Evolutionary conservation across 352 stramenopile genomes (phyloP).

Genomic region (Phytophthora citricola): DNA sequence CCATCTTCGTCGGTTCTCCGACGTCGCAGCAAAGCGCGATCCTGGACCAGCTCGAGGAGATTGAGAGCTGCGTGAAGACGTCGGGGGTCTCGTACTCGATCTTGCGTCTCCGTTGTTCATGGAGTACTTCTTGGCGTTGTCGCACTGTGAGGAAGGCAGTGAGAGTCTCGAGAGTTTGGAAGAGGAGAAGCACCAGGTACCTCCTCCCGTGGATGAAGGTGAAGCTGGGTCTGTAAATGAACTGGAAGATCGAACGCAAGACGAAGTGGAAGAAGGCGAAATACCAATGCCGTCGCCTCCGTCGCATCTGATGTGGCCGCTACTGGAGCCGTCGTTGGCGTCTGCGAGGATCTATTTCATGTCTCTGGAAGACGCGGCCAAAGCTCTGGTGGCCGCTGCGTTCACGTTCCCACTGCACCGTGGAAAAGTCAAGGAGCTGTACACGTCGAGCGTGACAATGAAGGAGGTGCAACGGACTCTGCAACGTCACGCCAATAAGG

Average conservation of each 20-base stretch:
- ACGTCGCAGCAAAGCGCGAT: slow-evolving; percentile 36
- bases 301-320: slow-evolving; percentile 44
- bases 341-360: slow-evolving; percentile 60
- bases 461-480: slow-evolving; percentile 51
- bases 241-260: slow-evolving; percentile 6
- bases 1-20: slow-evolving; percentile 59
- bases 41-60: slow-evolving; percentile 66
- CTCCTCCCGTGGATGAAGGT: background rate
- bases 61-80: slow-evolving; percentile 66
- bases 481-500: slow-evolving; percentile 46
- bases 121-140: slow-evolving; percentile 79
- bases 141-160: slow-evolving; percentile 24
- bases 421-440: slow-evolving; percentile 48
- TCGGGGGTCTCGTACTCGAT: slow-evolving; percentile 69
- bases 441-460: slow-evolving; percentile 54
- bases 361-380: slow-evolving; percentile 60
- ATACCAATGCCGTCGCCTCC: slow-evolving; percentile 23
- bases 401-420: slow-evolving; percentile 70
- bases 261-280: slow-evolving; percentile 18
- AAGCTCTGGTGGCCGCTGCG: slow-evolving; percentile 50
- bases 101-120: slow-evolving; percentile 76
- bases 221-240: slow-evolving; percentile 21
- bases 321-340: slow-evolving; percentile 52
- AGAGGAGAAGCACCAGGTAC: slow-evolving; percentile 39
- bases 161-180: slow-evolving; percentile 26